phyloP scores from a whole-genome alignment of 2,329 filamentous ascomycete species.

The Biscogniauxia sp. region DNA sequence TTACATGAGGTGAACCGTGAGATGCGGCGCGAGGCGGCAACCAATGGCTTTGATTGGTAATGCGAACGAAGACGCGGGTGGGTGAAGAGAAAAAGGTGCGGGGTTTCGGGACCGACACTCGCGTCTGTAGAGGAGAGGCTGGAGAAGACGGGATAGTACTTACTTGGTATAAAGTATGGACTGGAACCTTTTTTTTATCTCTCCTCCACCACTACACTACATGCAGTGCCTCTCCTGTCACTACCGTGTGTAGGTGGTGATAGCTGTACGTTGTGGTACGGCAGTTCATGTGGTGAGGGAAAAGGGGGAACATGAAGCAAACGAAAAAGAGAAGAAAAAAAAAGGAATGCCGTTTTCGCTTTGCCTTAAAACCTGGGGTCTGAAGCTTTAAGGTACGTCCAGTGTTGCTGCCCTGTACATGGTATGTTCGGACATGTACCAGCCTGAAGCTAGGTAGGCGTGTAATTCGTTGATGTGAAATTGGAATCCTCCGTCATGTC shows the following conservation, averaged over 20 bases:
- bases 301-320: no score
- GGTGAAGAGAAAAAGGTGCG: conserved; percentile 20
- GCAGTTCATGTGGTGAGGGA: not conserved
- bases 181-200: not conserved
- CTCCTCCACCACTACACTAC: not conserved
- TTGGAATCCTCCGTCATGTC: not conserved
- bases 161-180: not conserved
- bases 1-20: conserved; percentile 21
- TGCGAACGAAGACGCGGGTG: conserved; percentile 6
- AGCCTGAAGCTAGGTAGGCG: no score
- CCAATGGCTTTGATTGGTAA: conserved; percentile 23
- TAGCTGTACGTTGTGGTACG: not conserved
- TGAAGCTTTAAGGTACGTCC: not conserved
- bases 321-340: no score
- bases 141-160: not conserved
- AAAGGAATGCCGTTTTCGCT: not conserved
- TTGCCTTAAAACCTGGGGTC: not conserved
- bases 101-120: conserved; percentile 29
- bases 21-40: conserved; percentile 11
- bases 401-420: not conserved
- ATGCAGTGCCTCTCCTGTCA: not conserved
- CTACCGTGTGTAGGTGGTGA: not conserved
- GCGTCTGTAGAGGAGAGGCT: conserved; percentile 3
- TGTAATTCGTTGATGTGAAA: not conserved
- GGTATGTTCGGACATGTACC: not conserved